Percentiles rank a stretch among this genome's conserved stretches.
These are phyloP conservation scores for Cenchrus fungigraminus DNA, from an alignment of 176 grass and related monocot species.

Conservation along the genomic window DNA sequence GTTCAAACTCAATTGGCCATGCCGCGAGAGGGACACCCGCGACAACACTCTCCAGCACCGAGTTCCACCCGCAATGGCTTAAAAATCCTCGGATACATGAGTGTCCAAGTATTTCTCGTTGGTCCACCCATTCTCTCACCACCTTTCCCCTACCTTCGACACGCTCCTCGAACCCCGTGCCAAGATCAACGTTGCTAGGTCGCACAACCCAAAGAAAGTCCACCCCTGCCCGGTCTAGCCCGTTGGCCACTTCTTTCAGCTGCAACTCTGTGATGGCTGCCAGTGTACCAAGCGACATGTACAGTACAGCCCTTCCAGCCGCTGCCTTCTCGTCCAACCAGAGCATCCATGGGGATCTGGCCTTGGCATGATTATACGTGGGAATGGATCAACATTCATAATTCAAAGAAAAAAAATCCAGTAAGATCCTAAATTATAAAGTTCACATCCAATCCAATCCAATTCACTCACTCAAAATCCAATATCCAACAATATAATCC, in stretches of 20 bases:
- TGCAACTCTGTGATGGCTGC: not conserved
- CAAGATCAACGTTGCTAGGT: not conserved
- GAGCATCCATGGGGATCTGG: not conserved
- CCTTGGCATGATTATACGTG: not conserved
- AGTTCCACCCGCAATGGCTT: conserved; percentile 16
- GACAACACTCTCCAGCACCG: not conserved
- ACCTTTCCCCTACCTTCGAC: not conserved
- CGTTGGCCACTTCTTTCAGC: not conserved
- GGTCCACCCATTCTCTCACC: conserved; percentile 12
- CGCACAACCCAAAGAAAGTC: not conserved
- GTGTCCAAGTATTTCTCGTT: not conserved
- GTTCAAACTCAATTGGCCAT: not conserved
- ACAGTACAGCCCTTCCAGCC: not conserved
- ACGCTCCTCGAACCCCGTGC: not conserved
- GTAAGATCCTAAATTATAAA: too few species aligned
- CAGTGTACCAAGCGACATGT: conserved; percentile 12
- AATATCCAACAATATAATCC: too few species aligned
- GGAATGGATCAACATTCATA: too few species aligned
- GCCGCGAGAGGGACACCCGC: not conserved
- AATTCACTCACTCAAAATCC: too few species aligned
- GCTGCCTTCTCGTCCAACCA: not conserved
- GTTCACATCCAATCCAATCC: too few species aligned
- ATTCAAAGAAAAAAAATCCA: too few species aligned
- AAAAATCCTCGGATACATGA: not conserved
- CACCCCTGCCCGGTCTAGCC: not conserved